A percentile compares a stretch with the other conserved stretches of the same genome.
These are phyloP conservation scores for Ammopiptanthus mongolicus DNA, from an alignment of 306 rosid species.

Conservation along the genomic window DNA sequence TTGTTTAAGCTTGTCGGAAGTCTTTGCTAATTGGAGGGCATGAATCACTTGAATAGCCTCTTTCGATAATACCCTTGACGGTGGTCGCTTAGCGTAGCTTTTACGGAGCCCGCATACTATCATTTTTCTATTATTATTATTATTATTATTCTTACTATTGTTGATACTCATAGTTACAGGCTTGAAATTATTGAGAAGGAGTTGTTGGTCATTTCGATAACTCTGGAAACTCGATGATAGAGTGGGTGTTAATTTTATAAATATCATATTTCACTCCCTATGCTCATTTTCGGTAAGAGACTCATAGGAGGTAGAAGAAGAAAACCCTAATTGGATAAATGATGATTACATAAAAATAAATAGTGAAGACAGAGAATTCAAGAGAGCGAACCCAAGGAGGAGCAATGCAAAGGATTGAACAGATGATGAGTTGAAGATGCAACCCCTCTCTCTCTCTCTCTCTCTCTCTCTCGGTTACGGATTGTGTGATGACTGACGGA, in stretches of 20 bases:
- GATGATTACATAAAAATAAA: too few species aligned
- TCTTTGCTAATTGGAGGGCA: constrained; percentile 57
- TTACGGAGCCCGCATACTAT: constrained; percentile 53
- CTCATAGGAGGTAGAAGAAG: too few species aligned
- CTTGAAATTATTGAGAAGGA: not conserved
- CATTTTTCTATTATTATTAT: not conserved
- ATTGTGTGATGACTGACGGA: too few species aligned
- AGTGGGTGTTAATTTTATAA: not conserved
- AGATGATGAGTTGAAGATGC: too few species aligned
- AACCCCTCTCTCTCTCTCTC: too few species aligned
- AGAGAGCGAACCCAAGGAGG: too few species aligned
- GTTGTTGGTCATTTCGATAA: not conserved
- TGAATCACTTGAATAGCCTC: constrained; percentile 71
- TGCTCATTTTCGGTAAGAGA: too few species aligned
- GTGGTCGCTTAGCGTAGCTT: constrained; percentile 28
- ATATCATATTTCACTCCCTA: not conserved
- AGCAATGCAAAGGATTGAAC: too few species aligned
- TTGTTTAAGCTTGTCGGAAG: constrained; percentile 32
- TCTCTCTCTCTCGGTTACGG: too few species aligned
- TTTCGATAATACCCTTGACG: constrained; percentile 43
- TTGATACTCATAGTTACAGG: not conserved
- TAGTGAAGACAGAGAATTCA: too few species aligned
- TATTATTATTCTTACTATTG: too few species aligned
- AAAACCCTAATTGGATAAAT: too few species aligned
- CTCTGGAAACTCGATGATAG: not conserved